Percentiles rank a stretch among this genome's conserved stretches.
phyloP scores from a whole-genome alignment of 352 stramenopile species.

The Plasmopara viticola region DNA sequence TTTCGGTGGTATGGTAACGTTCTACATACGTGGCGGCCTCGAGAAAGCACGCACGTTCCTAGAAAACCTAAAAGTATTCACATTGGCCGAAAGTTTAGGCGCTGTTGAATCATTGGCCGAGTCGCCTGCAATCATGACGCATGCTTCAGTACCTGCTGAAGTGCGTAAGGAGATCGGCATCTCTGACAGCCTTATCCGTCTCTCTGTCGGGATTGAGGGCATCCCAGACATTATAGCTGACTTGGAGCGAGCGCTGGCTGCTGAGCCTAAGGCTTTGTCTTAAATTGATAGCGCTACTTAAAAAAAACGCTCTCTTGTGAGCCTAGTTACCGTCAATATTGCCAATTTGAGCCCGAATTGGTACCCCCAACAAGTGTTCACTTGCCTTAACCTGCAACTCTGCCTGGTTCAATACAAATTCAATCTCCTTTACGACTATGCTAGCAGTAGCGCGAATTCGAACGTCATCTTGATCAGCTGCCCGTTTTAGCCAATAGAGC shows the following conservation, averaged over 20 bases:
- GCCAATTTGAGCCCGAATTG: constrained; percentile 37
- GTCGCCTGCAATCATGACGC: constrained; percentile 92
- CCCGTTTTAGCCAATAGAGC: constrained; percentile 40
- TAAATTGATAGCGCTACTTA: background rate
- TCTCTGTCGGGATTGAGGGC: constrained; percentile 91
- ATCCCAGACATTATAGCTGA: constrained; percentile 88
- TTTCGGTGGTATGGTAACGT: constrained; percentile 87
- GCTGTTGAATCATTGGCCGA: constrained; percentile 91
- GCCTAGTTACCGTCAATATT: constrained; percentile 23
- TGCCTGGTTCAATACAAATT: constrained; percentile 30
- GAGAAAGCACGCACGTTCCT: constrained; percentile 88
- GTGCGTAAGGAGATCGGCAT: constrained; percentile 87
- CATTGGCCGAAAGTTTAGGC: constrained; percentile 92
- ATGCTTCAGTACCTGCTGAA: constrained; percentile 87
- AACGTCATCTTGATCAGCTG: constrained; percentile 23
- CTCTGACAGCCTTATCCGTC: constrained; percentile 89
- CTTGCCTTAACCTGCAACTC: constrained; percentile 35
- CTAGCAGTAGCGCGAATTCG: constrained; percentile 22
- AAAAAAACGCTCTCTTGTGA: background rate
- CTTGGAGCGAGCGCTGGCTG: constrained; percentile 72
- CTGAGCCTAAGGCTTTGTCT: constrained; percentile 32
- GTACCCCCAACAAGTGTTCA: constrained; percentile 38
- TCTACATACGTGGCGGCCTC: constrained; percentile 89
- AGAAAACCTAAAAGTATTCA: constrained; percentile 89
- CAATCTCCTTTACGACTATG: constrained; percentile 30